Base-by-base conservation (phyloP, 1,284 basidiomycete species). In the Entoloma clypeatum region DNA sequence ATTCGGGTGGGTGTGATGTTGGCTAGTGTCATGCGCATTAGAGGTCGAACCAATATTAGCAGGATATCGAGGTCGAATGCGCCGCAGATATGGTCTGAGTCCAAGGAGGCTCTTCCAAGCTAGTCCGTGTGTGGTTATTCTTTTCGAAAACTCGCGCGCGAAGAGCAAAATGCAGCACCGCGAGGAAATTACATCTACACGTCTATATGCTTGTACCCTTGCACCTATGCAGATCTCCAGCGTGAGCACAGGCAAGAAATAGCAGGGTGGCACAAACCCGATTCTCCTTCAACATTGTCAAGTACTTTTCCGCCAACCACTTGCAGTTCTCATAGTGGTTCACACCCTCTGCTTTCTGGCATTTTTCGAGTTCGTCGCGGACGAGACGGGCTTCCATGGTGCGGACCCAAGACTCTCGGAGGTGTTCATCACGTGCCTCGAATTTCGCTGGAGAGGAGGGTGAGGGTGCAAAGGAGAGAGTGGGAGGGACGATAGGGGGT, bases 341-440 rank as follows among this genome's bases (percentile, higher is more conserved):
- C 31, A 94, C 89, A 40, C 94, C 92, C 69, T 99, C 95, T 14
- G 77, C 74, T 56, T 81, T 77, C 62, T 95, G 91, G 67, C 95
- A 99, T 65, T 92, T 94, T 49, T 83, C 78, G 43, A 99, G 78
- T 65, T 96, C 90, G 49, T 92, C 85, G 49, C 85, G 81, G 39
- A 97, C 91, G 45, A 99, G 74, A 36, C 91, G 81, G 17, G 85
- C 82, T 67, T 98, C 92, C 92, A 98, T 96, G 18, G 88, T 83
- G 57, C 83, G 86, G 32, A 98, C 76, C 95, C 95, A 99, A 43
- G 87, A 86, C 68, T 96, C 92, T 45, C 91, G 85, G 57, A 98
- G 74, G 64, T 80, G 75, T 34, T 81, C 71, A 46, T 95, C 92
- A 36, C 89, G 85, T 51, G 77, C 75, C 51, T 75, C 63, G 33